phyloP scores from a whole-genome alignment of 192 early-diverging fungal genomes.

The Backusella sp. region DNA sequence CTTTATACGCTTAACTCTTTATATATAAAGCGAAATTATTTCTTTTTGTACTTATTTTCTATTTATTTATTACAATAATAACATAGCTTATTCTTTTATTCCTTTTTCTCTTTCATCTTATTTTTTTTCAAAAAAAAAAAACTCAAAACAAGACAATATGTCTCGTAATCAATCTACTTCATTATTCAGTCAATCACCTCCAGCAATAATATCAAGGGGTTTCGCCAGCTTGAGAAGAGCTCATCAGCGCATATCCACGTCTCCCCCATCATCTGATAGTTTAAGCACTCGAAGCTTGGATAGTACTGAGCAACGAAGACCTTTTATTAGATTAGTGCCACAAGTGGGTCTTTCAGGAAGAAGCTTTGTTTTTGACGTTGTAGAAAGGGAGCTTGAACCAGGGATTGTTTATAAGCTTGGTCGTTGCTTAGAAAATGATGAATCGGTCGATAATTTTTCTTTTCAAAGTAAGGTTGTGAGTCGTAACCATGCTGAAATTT shows the following conservation, averaged over 20 bases:
- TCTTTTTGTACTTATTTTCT: not conserved
- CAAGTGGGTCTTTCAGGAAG: slow-evolving; percentile 9
- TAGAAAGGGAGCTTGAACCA: slow-evolving; percentile 62
- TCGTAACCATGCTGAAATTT: slow-evolving; percentile 92
- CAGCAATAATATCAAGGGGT: not conserved
- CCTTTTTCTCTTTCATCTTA: not conserved
- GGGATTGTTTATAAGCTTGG: slow-evolving; percentile 67
- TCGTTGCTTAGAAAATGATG: slow-evolving; percentile 67
- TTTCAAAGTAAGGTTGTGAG: slow-evolving; percentile 94
- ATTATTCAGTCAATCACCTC: slow-evolving; percentile 2
- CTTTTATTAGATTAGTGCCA: slow-evolving; percentile 19
- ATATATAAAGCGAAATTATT: not conserved
- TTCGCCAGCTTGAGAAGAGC: not conserved
- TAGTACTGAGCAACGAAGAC: not conserved
- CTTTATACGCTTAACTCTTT: not conserved
- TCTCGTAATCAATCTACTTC: not conserved
- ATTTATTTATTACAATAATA: not conserved
- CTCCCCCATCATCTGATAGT: not conserved
- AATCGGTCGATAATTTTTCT: slow-evolving; percentile 62
- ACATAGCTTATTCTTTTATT: not conserved
- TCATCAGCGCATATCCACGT: not conserved
- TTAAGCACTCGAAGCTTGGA: not conserved
- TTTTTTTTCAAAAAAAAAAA: not conserved
- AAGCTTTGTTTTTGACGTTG: slow-evolving; percentile 52
- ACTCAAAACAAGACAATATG: not conserved